Conservation (phyloP, 306 rosid genomes). For the Rosa rugosa region DNA sequence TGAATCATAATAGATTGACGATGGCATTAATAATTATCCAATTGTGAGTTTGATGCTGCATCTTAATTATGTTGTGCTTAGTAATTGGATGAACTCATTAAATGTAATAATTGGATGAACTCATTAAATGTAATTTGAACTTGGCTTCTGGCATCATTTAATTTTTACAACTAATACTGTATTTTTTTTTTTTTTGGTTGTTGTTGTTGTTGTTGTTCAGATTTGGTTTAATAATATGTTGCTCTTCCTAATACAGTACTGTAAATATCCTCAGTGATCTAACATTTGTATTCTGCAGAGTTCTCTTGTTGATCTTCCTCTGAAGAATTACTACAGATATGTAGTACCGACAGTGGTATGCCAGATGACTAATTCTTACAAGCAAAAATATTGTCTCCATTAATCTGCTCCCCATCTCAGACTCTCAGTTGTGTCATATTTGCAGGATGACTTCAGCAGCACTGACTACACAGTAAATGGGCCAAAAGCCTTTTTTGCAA, state of each 20-base stretch:
- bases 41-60: not conserved
- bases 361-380: constrained; percentile 8
- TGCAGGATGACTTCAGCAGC: constrained; percentile 93
- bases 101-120: not conserved
- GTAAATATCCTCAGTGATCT: not conserved
- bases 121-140: not conserved
- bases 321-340: constrained; percentile 96
- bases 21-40: not conserved
- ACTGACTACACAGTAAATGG: constrained; percentile 71
- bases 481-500: constrained; percentile 95
- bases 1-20: not conserved
- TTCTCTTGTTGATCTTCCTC: constrained; percentile 96
- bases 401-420: constrained; percentile 22
- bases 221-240: not conserved
- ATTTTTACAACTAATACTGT: not conserved
- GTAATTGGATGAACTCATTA: not conserved
- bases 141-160: not conserved
- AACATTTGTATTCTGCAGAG: constrained; percentile 57
- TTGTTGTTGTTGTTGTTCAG: not conserved
- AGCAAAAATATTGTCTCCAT: constrained; percentile 3
- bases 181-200: too few species aligned
- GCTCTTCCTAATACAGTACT: not conserved
- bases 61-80: not conserved
- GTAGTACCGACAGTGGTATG: constrained; percentile 87
- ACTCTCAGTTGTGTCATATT: constrained; percentile 41